phyloP scores from a whole-genome alignment of 352 stramenopile species.

The Globisporangium takayamanum region DNA sequence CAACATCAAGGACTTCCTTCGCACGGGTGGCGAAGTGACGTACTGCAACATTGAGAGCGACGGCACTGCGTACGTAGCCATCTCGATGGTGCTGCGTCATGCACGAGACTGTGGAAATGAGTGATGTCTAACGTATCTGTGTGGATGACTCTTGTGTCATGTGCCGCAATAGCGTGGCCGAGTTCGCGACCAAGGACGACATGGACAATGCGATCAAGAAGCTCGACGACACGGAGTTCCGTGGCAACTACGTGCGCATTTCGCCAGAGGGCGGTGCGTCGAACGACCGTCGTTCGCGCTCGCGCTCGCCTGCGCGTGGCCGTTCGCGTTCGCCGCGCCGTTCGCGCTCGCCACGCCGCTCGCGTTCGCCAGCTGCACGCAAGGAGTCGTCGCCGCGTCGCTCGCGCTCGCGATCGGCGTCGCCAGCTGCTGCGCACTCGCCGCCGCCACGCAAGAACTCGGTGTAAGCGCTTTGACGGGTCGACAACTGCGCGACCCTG shows the following conservation, averaged over 20 bases:
- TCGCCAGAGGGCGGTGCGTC: constrained; percentile 30
- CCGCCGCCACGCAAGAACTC: constrained; percentile 64
- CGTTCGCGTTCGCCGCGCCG: constrained; percentile 50
- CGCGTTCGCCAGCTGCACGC: constrained; percentile 41
- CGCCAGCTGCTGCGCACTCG: constrained; percentile 40
- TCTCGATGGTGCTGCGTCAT: not conserved
- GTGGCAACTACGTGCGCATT: constrained; percentile 77
- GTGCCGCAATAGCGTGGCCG: constrained; percentile 40
- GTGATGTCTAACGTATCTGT: not conserved
- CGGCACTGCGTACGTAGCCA: constrained; percentile 67
- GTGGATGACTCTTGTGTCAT: not conserved
- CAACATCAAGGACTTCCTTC: constrained; percentile 85
- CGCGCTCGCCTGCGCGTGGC: constrained; percentile 49
- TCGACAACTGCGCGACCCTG: too few relatives aligned
- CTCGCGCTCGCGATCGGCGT: constrained; percentile 63
- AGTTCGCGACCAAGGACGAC: constrained; percentile 77
- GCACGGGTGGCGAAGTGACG: constrained; percentile 76
- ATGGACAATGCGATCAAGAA: constrained; percentile 84
- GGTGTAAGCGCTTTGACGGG: constrained; percentile 29
- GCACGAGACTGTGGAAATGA: not conserved
- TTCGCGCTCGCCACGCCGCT: constrained; percentile 46
- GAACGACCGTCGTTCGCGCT: constrained; percentile 50
- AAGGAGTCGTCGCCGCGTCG: constrained; percentile 60
- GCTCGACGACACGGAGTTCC: constrained; percentile 86
- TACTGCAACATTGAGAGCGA: constrained; percentile 82